A percentile compares a stretch with the other conserved stretches of the same genome.
Conservation (phyloP, 768 basidiomycete species). For the Galerina marginata region DNA sequence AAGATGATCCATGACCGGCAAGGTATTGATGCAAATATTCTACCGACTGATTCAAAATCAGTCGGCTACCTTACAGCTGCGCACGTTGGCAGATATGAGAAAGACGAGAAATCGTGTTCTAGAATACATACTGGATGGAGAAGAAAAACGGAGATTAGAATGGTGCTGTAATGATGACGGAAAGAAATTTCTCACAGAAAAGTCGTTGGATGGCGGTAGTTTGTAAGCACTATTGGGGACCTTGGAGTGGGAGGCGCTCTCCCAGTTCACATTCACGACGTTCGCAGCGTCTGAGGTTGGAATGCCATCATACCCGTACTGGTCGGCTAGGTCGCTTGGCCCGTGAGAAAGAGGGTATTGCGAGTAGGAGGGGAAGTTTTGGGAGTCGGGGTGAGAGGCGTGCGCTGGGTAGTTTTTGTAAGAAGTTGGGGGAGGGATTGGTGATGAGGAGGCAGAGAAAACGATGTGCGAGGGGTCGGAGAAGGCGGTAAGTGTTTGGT, state of each 20-base stretch:
- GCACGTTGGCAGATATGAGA: slow-evolving; percentile 9
- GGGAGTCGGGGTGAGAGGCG: slow-evolving; percentile 20
- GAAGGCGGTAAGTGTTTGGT: slow-evolving; percentile 35
- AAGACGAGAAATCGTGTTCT: slow-evolving; percentile 10
- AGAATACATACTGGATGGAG: slow-evolving; percentile 31
- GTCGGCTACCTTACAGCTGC: slow-evolving; percentile 15
- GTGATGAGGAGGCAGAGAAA: slow-evolving; percentile 22
- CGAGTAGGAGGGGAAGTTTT: slow-evolving; percentile 30
- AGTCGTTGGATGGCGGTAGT: slow-evolving; percentile 33
- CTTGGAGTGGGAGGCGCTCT: slow-evolving; percentile 31
- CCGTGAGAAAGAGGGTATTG: slow-evolving; percentile 35
- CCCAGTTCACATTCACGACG: slow-evolving; percentile 38
- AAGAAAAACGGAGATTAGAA: slow-evolving; percentile 9
- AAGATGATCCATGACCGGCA: slow-evolving; percentile 21
- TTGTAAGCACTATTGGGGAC: slow-evolving; percentile 35
- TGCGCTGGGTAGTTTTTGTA: slow-evolving; percentile 26
- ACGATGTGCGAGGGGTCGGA: slow-evolving; percentile 35
- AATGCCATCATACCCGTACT: slow-evolving; percentile 37
- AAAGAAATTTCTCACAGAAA: slow-evolving; percentile 29
- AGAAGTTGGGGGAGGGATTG: slow-evolving; percentile 16
- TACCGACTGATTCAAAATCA: slow-evolving; percentile 13
- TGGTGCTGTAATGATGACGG: slow-evolving; percentile 1
- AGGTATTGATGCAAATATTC: slow-evolving; percentile 19
- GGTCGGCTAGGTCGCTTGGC: slow-evolving; percentile 34
- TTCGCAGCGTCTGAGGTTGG: slow-evolving; percentile 29